Percentiles rank a stretch among this genome's conserved stretches.
Evolutionary conservation across 805 yeast genomes (phyloP).

Genomic region (Saccharomycopsis schoenii): DNA sequence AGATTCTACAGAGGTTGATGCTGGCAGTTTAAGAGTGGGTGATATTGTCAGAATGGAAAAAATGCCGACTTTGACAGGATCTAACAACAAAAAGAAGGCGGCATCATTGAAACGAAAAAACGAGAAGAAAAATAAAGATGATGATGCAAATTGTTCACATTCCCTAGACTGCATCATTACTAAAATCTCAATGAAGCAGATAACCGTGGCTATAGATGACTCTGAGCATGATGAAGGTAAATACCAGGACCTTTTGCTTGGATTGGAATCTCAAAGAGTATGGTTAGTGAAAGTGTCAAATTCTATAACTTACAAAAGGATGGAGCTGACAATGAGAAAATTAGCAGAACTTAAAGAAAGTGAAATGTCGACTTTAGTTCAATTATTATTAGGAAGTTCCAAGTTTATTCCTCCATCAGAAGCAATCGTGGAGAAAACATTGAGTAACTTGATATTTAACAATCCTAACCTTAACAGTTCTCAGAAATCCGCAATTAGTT

Average conservation of each 20-base stretch:
- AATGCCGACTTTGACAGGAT: conserved; percentile 27
- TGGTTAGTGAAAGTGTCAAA: conserved; percentile 54
- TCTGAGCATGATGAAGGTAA: conserved; percentile 25
- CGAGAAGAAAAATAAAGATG: conserved; percentile 22
- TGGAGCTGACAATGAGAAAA: conserved; percentile 68
- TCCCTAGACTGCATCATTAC: conserved; percentile 57
- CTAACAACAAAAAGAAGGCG: conserved; percentile 14
- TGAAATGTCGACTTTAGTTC: conserved; percentile 28
- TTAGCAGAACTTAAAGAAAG: conserved; percentile 39
- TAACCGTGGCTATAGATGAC: conserved; percentile 49
- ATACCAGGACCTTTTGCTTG: conserved; percentile 34
- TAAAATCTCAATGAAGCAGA: conserved; percentile 35
- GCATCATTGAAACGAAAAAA: conserved; percentile 22
- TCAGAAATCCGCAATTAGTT: conserved; percentile 62
- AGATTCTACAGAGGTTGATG: conserved; percentile 29
- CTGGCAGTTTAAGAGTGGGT: conserved; percentile 56
- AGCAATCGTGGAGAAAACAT: conserved; percentile 6
- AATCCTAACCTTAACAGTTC: conserved; percentile 42
- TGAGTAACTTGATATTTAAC: conserved; percentile 25
- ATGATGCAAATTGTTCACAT: conserved; percentile 8
- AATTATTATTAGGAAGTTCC: conserved; percentile 37
- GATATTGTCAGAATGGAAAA: conserved; percentile 62
- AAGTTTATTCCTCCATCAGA: conserved; percentile 26
- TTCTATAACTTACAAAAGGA: conserved; percentile 63
- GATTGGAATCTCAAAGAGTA: conserved; percentile 38